Percentiles rank a stretch among this genome's conserved stretches.
These are phyloP conservation scores for Geosmithia morbida DNA, from an alignment of 2,329 filamentous ascomycete species.

Conservation along the genomic window DNA sequence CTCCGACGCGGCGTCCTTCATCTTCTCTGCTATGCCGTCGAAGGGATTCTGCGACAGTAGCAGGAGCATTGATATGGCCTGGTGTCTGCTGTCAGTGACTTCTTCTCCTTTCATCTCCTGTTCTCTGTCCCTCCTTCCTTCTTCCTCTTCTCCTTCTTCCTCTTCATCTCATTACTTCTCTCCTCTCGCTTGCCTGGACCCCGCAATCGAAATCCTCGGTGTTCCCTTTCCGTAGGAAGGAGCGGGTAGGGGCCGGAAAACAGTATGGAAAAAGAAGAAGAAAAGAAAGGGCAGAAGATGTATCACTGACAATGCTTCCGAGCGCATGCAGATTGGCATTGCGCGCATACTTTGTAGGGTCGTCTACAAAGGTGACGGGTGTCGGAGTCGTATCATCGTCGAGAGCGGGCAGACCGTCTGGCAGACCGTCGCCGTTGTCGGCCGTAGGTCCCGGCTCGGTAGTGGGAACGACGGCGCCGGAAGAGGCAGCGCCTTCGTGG, in stretches of 20 bases:
- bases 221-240: no score
- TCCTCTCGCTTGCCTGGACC: no score
- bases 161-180: no score
- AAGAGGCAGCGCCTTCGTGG: background rate
- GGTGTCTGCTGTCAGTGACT: conserved; percentile 4
- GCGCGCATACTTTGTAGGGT: conserved; percentile 22
- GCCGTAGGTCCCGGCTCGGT: conserved; percentile 10
- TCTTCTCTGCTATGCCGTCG: conserved; percentile 17
- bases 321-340: conserved; percentile 22
- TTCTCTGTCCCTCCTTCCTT: background rate
- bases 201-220: no score
- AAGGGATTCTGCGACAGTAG: conserved; percentile 20
- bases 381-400: conserved; percentile 7
- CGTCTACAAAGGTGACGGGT: conserved; percentile 16
- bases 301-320: conserved; percentile 25
- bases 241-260: no score
- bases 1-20: conserved; percentile 17
- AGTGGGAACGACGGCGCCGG: conserved; percentile 7
- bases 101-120: background rate
- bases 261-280: background rate
- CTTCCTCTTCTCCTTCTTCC: background rate
- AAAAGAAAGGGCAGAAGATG: conserved; percentile 4
- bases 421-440: conserved; percentile 10
- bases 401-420: conserved; percentile 3
- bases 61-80: conserved; percentile 23